Evolutionary conservation across 257 asterid genomes (phyloP).

Genomic region (Primulina eburnea): DNA sequence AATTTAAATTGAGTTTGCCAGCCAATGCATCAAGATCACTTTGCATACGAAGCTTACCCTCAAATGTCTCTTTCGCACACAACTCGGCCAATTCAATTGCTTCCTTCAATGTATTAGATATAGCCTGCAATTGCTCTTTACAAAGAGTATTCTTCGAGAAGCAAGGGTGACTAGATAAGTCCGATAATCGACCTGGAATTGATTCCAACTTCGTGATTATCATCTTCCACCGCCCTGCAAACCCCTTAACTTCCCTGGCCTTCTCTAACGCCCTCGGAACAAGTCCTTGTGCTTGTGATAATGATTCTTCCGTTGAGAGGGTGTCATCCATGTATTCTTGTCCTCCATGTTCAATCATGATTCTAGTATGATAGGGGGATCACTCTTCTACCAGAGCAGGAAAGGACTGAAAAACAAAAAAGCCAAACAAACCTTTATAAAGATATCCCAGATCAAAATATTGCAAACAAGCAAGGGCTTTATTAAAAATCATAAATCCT

Average conservation of each 20-base stretch:
- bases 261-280: slow-evolving; percentile 67
- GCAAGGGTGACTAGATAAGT: slow-evolving; percentile 89
- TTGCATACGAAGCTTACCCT: slow-evolving; percentile 89
- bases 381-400: slow-evolving; percentile 33
- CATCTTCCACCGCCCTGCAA: slow-evolving; percentile 79
- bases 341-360: slow-evolving; percentile 66
- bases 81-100: slow-evolving; percentile 53
- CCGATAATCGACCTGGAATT: slow-evolving; percentile 63
- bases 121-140: slow-evolving; percentile 78
- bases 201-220: slow-evolving; percentile 65
- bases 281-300: slow-evolving; percentile 62
- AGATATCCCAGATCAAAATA: slow-evolving; percentile 12
- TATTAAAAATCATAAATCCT: neutral
- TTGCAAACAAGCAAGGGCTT: neutral
- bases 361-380: slow-evolving; percentile 4
- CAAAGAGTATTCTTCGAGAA: slow-evolving; percentile 82
- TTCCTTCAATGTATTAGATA: slow-evolving; percentile 55
- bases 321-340: slow-evolving; percentile 29
- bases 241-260: slow-evolving; percentile 66
- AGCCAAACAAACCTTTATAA: slow-evolving; percentile 23
- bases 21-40: slow-evolving; percentile 78
- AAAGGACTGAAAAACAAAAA: slow-evolving; percentile 33
- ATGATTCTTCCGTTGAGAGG: slow-evolving; percentile 72
- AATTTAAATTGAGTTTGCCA: slow-evolving; percentile 63
- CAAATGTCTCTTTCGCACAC: slow-evolving; percentile 57